Percentiles rank a stretch among this genome's conserved stretches.
phyloP scores from a whole-genome alignment of 2,329 filamentous ascomycete species.

The Nemania diffusa region DNA sequence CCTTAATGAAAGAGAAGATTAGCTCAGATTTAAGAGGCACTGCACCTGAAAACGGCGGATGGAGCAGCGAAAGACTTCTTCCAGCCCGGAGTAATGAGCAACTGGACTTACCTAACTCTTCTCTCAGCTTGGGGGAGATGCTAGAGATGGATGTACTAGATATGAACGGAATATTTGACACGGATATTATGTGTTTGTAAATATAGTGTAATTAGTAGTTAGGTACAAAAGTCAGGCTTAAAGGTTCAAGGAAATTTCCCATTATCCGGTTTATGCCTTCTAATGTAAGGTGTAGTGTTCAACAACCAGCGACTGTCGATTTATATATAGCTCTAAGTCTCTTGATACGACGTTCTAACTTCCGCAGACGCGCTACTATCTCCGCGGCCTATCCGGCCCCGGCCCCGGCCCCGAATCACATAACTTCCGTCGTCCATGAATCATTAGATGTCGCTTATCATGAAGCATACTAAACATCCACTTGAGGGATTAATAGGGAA shows the following conservation, averaged over 20 bases:
- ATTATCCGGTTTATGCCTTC: no score
- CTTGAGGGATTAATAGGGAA: not conserved
- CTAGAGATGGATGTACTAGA: not conserved
- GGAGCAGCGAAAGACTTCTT: not conserved
- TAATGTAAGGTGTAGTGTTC: no score
- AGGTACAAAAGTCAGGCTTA: no score
- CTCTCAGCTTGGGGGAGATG: not conserved
- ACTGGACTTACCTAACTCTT: not conserved
- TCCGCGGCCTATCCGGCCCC: not conserved
- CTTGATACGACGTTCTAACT: no score
- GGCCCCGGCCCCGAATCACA: no score
- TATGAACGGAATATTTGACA: not conserved
- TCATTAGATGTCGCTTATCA: no score
- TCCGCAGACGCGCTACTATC: not conserved
- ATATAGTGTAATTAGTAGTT: no score
- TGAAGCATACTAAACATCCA: not conserved
- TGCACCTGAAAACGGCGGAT: not conserved
- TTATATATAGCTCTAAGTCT: no score
- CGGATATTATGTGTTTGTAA: no score
- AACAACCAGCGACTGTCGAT: no score
- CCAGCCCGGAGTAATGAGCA: not conserved
- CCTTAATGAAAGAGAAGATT: conserved; percentile 1
- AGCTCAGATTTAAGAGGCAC: not conserved
- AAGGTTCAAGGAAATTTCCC: no score
- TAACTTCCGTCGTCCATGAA: no score